A percentile compares a stretch with the other conserved stretches of the same genome.
Evolutionary conservation across 2,329 filamentous ascomycete genomes (phyloP).

Genomic region (Blastomyces gilchristii): DNA sequence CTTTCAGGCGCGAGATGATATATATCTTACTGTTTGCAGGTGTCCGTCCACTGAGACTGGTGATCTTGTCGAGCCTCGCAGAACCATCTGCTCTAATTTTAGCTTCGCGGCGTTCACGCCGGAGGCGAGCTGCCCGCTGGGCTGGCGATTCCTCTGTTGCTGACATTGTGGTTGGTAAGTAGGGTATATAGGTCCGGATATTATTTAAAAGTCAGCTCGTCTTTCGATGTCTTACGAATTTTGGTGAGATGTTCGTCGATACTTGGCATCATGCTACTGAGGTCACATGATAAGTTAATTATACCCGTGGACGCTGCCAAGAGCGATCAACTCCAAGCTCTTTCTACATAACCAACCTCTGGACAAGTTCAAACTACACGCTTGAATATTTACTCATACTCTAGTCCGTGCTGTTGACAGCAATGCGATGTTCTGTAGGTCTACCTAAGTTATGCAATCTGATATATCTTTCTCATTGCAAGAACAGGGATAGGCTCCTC

Average conservation of each 20-base stretch:
- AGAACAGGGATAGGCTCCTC: not conserved
- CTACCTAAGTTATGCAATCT: not conserved
- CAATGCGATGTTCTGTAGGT: not conserved
- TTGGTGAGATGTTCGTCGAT: not conserved
- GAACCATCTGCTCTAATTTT: slow-evolving; percentile 51
- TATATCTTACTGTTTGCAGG: slow-evolving; percentile 23
- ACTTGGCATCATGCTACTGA: not conserved
- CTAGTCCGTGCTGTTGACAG: too few relatives aligned
- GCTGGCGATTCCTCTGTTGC: slow-evolving; percentile 37
- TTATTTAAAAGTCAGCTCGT: not conserved
- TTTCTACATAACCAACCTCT: too few relatives aligned
- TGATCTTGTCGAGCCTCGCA: slow-evolving; percentile 52
- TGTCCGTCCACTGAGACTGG: slow-evolving; percentile 46
- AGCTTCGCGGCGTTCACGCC: slow-evolving; percentile 53
- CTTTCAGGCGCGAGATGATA: not conserved
- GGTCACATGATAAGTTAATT: not conserved
- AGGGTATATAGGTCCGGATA: not conserved
- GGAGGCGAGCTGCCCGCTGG: slow-evolving; percentile 46
- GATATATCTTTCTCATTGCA: not conserved
- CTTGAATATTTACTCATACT: too few relatives aligned
- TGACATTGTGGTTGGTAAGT: slow-evolving; percentile 21
- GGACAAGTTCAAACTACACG: too few relatives aligned
- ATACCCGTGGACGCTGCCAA: too few relatives aligned
- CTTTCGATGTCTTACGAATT: not conserved
- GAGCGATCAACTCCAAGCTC: too few relatives aligned